Base-by-base conservation (phyloP, 495 filamentous ascomycete species). In the Filosporella fistucella region DNA sequence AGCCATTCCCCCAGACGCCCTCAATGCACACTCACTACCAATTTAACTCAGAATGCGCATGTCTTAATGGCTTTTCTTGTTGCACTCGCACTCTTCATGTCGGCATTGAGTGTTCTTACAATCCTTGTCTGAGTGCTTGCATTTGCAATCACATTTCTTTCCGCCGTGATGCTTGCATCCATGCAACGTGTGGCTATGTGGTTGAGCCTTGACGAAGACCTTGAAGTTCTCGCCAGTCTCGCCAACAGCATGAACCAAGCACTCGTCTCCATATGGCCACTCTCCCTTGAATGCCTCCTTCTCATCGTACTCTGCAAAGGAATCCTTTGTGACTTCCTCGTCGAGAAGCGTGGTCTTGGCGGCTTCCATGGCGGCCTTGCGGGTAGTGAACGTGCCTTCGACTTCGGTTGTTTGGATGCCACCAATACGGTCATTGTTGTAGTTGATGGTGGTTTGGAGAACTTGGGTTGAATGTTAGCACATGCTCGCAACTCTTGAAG, bases 211-310 rank as follows among this genome's bases (percentile, higher is more conserved):
- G 17, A 72, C 64, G 0, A 54, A 47, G 16, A 72, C 60, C 10
- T 55, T 49, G 42, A 62, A 69, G 39, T 69, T 68, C 57, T 69
- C 63, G 1, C 69, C 69, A 21, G 59, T 68, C 25, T 62, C 44
- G 1, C 57, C 58, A 10, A 73, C 65, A 6, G 69, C 69, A 36
- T 67, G 68, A 16, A 70, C 66, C 0, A 68, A 36, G 4, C 67
- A 63, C 7, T 73, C 66, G 7, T 71, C 67, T 8, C 69, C 68
- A 56, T 67, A 73, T 24, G 68, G 69, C 69, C 68, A 73, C 25
- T 57, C 56, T 30, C 29, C 47, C 4, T 45, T 48, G 11, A 52
- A 48, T 7, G 45, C 28, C 13, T 55, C 59, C 18, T 62, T 49
- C 44, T 66, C 63, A 23, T 72, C 69, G 26, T 67, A 70, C 56